phyloP scores from a whole-genome alignment of 2,329 filamentous ascomycete species.

The Fusarium mangiferae region DNA sequence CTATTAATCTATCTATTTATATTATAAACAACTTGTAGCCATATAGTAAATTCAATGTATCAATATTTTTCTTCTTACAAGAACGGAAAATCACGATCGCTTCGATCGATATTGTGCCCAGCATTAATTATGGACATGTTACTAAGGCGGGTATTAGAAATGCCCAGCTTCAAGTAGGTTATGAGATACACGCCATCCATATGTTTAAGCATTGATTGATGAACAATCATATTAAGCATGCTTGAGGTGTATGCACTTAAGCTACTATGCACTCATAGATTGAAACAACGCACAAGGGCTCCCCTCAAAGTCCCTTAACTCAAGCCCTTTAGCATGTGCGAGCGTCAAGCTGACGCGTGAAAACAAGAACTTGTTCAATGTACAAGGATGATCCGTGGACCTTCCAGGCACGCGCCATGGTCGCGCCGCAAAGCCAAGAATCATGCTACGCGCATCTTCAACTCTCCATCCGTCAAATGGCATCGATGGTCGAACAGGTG shows the following conservation, averaged over 20 bases:
- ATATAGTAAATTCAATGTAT: too few relatives aligned
- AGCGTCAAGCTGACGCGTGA: constrained; percentile 9
- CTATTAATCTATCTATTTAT: too few relatives aligned
- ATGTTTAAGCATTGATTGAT: too few relatives aligned
- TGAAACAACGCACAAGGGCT: background rate
- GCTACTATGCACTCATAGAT: background rate
- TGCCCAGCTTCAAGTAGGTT: rapidly evolving
- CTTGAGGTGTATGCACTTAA: rapidly evolving
- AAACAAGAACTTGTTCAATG: background rate
- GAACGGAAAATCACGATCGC: too few relatives aligned
- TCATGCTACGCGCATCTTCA: constrained; percentile 12
- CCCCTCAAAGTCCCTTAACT: constrained; percentile 3
- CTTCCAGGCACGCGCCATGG: constrained; percentile 26
- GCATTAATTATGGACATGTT: rapidly evolving
- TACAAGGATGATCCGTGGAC: constrained; percentile 18
- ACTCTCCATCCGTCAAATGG: constrained; percentile 26
- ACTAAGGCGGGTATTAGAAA: rapidly evolving
- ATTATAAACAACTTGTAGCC: too few relatives aligned
- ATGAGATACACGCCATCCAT: too few relatives aligned
- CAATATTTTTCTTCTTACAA: too few relatives aligned
- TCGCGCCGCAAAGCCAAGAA: constrained; percentile 1
- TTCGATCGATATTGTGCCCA: rapidly evolving
- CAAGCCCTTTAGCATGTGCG: background rate
- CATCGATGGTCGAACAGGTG: background rate
- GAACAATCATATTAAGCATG: background rate